phyloP scores from a whole-genome alignment of 805 yeast genomes.

The Jamesozyma rosinii region DNA sequence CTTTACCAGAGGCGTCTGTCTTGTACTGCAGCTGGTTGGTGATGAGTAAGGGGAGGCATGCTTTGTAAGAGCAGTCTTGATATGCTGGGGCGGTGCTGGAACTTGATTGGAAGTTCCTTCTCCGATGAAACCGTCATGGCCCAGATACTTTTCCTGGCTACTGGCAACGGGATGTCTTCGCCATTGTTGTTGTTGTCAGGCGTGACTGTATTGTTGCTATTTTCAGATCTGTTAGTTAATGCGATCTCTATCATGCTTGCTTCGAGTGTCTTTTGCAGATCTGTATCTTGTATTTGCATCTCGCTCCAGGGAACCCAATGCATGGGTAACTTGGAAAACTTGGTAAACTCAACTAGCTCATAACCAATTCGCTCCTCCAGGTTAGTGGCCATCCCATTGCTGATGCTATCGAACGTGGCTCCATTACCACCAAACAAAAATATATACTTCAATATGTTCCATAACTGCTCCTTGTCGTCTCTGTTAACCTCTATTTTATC shows the following conservation, averaged over 20 bases:
- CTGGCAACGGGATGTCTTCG: neutral
- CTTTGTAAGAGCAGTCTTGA: neutral
- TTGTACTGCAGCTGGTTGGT: neutral
- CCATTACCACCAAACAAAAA: constrained; percentile 24
- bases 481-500: constrained; percentile 2
- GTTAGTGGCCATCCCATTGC: neutral
- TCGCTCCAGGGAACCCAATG: constrained; percentile 23
- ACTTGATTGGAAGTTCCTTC: neutral
- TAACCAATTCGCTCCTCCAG: constrained; percentile 10
- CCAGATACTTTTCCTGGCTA: neutral
- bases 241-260: constrained; percentile 12
- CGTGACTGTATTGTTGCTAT: neutral
- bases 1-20: neutral
- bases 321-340: constrained; percentile 22
- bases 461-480: constrained; percentile 17
- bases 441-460: constrained; percentile 27
- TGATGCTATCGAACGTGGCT: neutral
- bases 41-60: neutral
- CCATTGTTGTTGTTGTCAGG: neutral
- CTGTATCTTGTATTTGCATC: neutral
- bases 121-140: neutral
- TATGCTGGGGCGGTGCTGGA: neutral
- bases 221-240: neutral
- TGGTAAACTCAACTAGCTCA: constrained; percentile 19
- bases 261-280: neutral